These are phyloP conservation scores for Candida tallmaniae DNA, from an alignment of 805 yeast genomes.

Conservation along the genomic window DNA sequence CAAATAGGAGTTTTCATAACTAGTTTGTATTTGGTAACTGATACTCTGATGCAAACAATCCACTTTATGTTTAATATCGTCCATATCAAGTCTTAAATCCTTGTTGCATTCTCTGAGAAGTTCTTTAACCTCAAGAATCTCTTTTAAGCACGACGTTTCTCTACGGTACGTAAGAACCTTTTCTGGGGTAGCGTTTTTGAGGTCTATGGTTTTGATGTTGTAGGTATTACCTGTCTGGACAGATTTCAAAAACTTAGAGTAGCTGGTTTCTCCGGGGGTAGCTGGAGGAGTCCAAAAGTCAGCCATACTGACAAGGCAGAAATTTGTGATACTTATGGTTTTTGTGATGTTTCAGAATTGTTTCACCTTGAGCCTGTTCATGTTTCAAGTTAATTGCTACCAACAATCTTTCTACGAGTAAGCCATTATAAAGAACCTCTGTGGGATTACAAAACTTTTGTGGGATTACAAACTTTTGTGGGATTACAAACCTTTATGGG, in stretches of 20 bases:
- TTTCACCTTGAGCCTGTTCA: no score
- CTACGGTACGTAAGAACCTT: no score
- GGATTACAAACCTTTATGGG: no score
- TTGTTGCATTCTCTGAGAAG: not conserved
- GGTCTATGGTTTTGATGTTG: not conserved
- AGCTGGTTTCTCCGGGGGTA: not conserved
- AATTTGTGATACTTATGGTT: no score
- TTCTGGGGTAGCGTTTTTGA: not conserved
- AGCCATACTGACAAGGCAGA: no score
- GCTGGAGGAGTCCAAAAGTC: no score
- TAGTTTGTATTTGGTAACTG: conserved; percentile 1
- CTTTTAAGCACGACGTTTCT: not conserved
- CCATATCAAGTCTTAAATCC: not conserved
- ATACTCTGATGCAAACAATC: conserved; percentile 4
- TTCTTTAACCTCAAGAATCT: not conserved
- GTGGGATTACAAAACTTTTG: no score
- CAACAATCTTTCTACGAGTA: no score
- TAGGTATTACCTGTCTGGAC: not conserved
- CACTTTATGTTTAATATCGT: not conserved
- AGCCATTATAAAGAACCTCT: no score
- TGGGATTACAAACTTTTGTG: no score
- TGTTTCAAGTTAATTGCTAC: no score
- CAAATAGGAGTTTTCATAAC: not conserved
- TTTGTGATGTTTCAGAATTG: no score
- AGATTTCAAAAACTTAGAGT: not conserved